Conservation (phyloP, 2,329 filamentous ascomycete genomes). For the Xylaria multiplex region DNA sequence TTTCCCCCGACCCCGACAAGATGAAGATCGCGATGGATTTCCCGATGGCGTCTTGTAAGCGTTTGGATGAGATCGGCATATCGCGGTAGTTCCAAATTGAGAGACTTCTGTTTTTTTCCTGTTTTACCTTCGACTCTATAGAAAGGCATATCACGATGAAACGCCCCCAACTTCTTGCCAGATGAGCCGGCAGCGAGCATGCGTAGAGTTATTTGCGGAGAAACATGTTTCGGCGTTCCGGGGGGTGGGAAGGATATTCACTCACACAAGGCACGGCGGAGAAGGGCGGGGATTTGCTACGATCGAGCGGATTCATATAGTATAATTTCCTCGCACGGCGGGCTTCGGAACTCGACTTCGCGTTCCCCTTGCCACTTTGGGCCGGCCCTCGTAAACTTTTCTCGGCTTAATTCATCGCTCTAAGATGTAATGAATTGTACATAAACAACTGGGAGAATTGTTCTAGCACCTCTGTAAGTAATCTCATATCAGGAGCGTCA, state of each 20-base stretch:
- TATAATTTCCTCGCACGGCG: slow-evolving; percentile 6
- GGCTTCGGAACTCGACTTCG: not conserved
- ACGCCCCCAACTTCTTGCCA: not conserved
- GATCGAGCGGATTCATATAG: slow-evolving; percentile 14
- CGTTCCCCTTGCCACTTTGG: not conserved
- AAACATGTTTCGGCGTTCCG: slow-evolving; percentile 34
- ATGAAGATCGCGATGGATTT: slow-evolving; percentile 73
- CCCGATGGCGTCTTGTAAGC: slow-evolving; percentile 63
- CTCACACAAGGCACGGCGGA: slow-evolving; percentile 16
- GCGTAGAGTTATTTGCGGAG: slow-evolving; percentile 4
- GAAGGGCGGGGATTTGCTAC: not conserved
- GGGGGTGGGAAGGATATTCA: slow-evolving; percentile 8
- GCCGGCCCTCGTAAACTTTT: not conserved
- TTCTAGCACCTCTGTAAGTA: not conserved
- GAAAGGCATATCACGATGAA: slow-evolving; percentile 11
- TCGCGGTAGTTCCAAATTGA: slow-evolving; percentile 39
- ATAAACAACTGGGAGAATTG: not conserved
- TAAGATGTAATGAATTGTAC: not conserved
- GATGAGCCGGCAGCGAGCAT: slow-evolving; percentile 7
- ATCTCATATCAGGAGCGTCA: not conserved
- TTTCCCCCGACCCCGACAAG: slow-evolving; percentile 82
- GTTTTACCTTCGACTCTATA: slow-evolving; percentile 14
- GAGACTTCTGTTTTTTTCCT: not conserved
- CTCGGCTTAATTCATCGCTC: not conserved
- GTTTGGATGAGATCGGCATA: slow-evolving; percentile 59